Conservation (phyloP, 1,284 basidiomycete genomes). For the Rhodotorula sp. region DNA sequence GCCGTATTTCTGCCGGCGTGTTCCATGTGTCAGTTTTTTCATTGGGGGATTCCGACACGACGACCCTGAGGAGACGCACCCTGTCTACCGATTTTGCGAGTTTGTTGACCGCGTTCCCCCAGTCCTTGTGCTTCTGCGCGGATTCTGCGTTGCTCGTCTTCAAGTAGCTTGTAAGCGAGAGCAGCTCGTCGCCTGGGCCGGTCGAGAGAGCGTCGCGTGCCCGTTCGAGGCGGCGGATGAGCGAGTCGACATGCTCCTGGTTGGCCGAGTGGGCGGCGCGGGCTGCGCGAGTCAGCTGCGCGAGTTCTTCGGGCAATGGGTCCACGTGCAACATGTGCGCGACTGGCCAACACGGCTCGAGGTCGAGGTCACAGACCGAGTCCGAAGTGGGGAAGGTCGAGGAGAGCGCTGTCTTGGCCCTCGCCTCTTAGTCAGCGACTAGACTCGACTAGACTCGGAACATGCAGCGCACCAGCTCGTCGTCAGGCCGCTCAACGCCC, state of each 20-base stretch:
- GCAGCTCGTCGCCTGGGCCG: slow-evolving; percentile 6
- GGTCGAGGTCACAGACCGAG: too few species aligned
- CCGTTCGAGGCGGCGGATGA: slow-evolving; percentile 32
- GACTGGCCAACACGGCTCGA: too few species aligned
- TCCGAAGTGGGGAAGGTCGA: too few species aligned
- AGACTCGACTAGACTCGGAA: too few species aligned
- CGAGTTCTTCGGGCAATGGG: not conserved
- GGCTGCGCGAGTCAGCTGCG: not conserved
- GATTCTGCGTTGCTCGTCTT: slow-evolving; percentile 48
- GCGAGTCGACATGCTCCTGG: slow-evolving; percentile 20
- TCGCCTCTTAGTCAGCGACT: too few species aligned
- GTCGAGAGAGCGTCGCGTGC: slow-evolving; percentile 17
- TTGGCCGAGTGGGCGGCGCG: not conserved
- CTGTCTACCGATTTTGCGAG: slow-evolving; percentile 85
- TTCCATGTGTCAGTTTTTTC: not conserved
- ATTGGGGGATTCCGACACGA: not conserved
- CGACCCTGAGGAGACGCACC: slow-evolving; percentile 53
- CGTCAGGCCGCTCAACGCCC: too few species aligned
- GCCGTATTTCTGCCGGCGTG: slow-evolving; percentile 62
- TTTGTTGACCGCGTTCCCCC: slow-evolving; percentile 69
- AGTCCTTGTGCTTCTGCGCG: slow-evolving; percentile 81
- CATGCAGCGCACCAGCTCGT: too few species aligned
- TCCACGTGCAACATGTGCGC: not conserved
- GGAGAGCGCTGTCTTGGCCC: too few species aligned
- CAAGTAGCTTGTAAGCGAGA: slow-evolving; percentile 23